These are phyloP conservation scores for Trichoderma virens DNA, from an alignment of 495 filamentous ascomycete species.

Conservation along the genomic window DNA sequence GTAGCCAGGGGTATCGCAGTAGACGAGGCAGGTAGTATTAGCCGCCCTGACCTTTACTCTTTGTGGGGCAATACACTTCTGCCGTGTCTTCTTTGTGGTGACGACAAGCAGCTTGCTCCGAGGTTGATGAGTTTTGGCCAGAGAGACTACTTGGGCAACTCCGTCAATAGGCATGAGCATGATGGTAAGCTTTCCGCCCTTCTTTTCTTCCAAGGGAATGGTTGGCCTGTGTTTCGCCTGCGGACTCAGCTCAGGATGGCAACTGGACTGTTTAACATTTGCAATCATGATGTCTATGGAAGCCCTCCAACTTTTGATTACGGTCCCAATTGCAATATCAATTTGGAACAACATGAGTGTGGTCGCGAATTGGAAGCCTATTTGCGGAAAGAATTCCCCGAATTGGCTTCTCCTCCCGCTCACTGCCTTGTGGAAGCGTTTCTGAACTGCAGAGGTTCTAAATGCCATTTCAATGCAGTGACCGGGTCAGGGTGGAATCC, in stretches of 20 bases:
- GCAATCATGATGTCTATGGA: no score
- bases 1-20: conserved; percentile 17
- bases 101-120: conserved; percentile 12
- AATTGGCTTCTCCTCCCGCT: neutral
- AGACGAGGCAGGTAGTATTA: conserved; percentile 14
- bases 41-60: conserved; percentile 11
- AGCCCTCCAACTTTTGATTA: no score
- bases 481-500: conserved; percentile 2
- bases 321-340: no score
- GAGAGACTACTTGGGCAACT: neutral
- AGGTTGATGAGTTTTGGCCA: conserved; percentile 4
- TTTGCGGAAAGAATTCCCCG: neutral
- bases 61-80: conserved; percentile 17
- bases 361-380: no score
- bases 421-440: conserved; percentile 6
- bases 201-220: neutral
- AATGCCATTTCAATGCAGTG: neutral
- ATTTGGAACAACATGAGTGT: no score
- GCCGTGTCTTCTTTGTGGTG: conserved; percentile 12
- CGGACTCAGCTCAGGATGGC: conserved; percentile 13
- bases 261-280: conserved; percentile 13
- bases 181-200: conserved; percentile 12
- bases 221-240: conserved; percentile 14
- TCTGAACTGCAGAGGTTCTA: conserved; percentile 10
- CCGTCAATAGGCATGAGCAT: neutral